These are phyloP conservation scores for Pisolithus sp. DNA, from an alignment of 768 basidiomycete species.

Conservation along the genomic window DNA sequence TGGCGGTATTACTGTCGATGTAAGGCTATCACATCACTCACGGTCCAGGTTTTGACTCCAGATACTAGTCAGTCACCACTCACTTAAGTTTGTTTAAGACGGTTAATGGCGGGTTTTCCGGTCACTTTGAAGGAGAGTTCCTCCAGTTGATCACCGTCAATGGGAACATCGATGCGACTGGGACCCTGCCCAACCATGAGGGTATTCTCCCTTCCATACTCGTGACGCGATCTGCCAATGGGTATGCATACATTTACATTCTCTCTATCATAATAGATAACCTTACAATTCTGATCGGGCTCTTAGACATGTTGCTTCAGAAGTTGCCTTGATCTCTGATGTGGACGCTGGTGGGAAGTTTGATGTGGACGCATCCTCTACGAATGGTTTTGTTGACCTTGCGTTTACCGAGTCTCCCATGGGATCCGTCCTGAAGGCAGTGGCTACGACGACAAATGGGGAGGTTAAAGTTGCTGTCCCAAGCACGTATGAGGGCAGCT, in stretches of 20 bases:
- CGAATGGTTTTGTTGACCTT: constrained; percentile 25
- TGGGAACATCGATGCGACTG: constrained; percentile 31
- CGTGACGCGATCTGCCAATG: constrained; percentile 34
- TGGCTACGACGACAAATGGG: neutral
- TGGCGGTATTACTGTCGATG: constrained; percentile 30
- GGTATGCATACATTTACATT: constrained; percentile 24
- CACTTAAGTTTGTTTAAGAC: constrained; percentile 27
- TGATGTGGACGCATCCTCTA: constrained; percentile 23
- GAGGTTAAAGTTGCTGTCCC: neutral
- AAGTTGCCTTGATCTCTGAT: constrained; percentile 27
- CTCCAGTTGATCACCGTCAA: constrained; percentile 36
- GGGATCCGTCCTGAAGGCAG: constrained; percentile 24
- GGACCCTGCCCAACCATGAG: constrained; percentile 30
- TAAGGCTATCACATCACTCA: constrained; percentile 10
- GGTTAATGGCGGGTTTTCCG: constrained; percentile 40
- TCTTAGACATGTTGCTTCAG: constrained; percentile 15
- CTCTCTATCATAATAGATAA: neutral
- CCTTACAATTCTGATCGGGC: constrained; percentile 1
- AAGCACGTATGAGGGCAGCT: constrained; percentile 34
- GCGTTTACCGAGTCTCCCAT: constrained; percentile 28
- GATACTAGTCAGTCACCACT: constrained; percentile 27
- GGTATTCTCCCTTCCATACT: constrained; percentile 23
- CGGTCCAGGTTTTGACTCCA: constrained; percentile 1
- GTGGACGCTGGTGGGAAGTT: constrained; percentile 27
- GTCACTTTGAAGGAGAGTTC: constrained; percentile 32